Base-by-base conservation (phyloP, 2,329 filamentous ascomycete species). In the Chaetomium olivaceum region DNA sequence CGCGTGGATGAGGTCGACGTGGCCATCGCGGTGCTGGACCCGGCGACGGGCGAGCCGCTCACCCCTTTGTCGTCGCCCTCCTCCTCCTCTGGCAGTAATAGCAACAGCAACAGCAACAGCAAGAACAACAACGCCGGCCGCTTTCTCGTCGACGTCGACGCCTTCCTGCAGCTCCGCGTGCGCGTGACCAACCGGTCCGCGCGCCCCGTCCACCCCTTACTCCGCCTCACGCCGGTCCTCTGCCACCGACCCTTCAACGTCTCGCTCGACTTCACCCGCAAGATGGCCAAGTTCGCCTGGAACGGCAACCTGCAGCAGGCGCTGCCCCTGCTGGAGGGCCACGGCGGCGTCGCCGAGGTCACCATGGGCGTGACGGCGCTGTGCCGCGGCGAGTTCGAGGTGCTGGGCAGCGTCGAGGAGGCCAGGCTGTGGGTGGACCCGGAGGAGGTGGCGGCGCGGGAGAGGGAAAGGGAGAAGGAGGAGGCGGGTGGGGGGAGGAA, bases 341-440 rank as follows among this genome's bases (percentile, higher is more conserved):
- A 86, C 4, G 80, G 84, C 54, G 57, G 29, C 7, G 85, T 78
- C n/a, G 81, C 83, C 0, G 84, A 89, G 67, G 81, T 91, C 25
- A 81, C 83, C 1, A 77, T 96, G 4, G 91, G 91, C 4, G 83
- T 93, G 52, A 91, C 91, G 51, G 85, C 89, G 36, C 84, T 97
- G 39, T 93, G 90, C 70, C 84, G 88, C 54, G 93, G 93, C 19
- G 87, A 91, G 69, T 97, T 94, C 75, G 93, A 96, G 76, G 82
- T 97, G 25, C 87, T 86, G 27, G 92, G 89, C 5, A 89, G 86
- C 14, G 87, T 97, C 0, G 93, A 97, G 77, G 93, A 97, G 80
- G 87, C 91, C 3, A 83, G 83, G 67, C 74, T 91, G 8, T 83
- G 79, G 79, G 72, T 69, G 27, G 71, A 80, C 57, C 62, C 55